These are phyloP conservation scores for Fusarium sp. DNA, from an alignment of 2,329 filamentous ascomycete genomes.

Conservation along the genomic window DNA sequence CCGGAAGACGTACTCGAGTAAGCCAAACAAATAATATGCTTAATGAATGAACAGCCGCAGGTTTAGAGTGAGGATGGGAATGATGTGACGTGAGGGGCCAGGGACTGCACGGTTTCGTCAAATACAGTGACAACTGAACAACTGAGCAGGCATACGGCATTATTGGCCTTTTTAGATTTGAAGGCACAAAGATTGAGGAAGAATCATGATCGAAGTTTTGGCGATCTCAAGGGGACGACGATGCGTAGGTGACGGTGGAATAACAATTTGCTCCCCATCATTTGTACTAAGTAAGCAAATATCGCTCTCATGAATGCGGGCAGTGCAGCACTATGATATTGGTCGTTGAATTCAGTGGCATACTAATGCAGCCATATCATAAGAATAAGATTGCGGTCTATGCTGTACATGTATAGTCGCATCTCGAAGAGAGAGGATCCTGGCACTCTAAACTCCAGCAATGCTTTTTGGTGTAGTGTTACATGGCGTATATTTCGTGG, in stretches of 20 bases:
- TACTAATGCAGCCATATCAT: slow-evolving; percentile 13
- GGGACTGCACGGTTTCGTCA: neutral
- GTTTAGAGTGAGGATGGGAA: neutral
- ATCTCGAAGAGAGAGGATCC: slow-evolving; percentile 33
- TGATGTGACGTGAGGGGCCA: neutral
- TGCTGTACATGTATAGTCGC: slow-evolving; percentile 44
- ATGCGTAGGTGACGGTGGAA: neutral
- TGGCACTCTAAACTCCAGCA: slow-evolving; percentile 46
- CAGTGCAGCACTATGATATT: neutral
- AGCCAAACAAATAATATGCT: neutral
- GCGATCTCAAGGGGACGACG: slow-evolving; percentile 1
- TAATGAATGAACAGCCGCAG: neutral
- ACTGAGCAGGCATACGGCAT: neutral
- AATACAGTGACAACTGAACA: neutral
- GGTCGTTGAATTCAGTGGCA: slow-evolving; percentile 11
- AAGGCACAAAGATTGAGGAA: neutral
- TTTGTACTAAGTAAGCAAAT: neutral
- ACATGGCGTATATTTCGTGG: slow-evolving; percentile 36
- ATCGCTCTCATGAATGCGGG: neutral
- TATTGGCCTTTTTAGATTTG: neutral
- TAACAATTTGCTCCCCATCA: slow-evolving; percentile 1
- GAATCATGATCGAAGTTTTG: neutral
- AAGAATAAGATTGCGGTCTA: slow-evolving; percentile 21
- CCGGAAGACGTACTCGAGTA: slow-evolving; percentile 22
- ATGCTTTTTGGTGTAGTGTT: slow-evolving; percentile 46